phyloP scores from a whole-genome alignment of 495 filamentous ascomycete genomes.

The Apodospora peruviana region DNA sequence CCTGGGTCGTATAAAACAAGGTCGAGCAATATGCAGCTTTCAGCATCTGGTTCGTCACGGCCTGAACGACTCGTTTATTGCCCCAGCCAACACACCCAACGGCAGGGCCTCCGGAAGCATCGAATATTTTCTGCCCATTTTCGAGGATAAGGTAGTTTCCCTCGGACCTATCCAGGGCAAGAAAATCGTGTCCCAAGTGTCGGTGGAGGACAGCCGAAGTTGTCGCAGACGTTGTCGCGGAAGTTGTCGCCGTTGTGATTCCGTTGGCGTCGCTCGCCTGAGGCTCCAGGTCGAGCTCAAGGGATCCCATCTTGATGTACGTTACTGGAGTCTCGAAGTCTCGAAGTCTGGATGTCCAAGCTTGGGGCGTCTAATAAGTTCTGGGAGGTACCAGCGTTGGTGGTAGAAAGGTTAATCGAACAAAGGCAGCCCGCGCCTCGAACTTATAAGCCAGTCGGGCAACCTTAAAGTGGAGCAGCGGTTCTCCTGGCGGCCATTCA shows the following conservation, averaged over 20 bases:
- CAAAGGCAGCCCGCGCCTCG: background rate
- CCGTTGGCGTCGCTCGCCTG: background rate
- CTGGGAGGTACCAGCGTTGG: background rate
- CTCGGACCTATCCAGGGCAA: constrained; percentile 16
- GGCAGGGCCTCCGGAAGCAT: constrained; percentile 52
- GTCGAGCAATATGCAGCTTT: constrained; percentile 40
- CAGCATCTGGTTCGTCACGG: constrained; percentile 36
- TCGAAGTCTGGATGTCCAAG: background rate
- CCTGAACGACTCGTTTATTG: constrained; percentile 35
- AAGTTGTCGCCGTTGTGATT: background rate
- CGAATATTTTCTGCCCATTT: constrained; percentile 59
- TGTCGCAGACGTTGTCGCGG: no score
- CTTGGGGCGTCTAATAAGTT: no score
- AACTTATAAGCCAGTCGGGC: background rate
- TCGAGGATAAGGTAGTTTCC: constrained; percentile 42
- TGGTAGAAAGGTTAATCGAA: background rate
- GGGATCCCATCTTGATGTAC: constrained; percentile 19
- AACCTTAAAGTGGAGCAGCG: no score
- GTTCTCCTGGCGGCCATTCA: no score
- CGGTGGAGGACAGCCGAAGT: constrained; percentile 34
- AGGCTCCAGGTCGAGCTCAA: constrained; percentile 7
- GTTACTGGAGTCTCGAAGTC: background rate
- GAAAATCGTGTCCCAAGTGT: constrained; percentile 22
- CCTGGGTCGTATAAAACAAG: constrained; percentile 36
- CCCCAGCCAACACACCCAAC: constrained; percentile 49